Base-by-base conservation (phyloP, 2,329 filamentous ascomycete species). In the Pseudogymnoascus sp. region DNA sequence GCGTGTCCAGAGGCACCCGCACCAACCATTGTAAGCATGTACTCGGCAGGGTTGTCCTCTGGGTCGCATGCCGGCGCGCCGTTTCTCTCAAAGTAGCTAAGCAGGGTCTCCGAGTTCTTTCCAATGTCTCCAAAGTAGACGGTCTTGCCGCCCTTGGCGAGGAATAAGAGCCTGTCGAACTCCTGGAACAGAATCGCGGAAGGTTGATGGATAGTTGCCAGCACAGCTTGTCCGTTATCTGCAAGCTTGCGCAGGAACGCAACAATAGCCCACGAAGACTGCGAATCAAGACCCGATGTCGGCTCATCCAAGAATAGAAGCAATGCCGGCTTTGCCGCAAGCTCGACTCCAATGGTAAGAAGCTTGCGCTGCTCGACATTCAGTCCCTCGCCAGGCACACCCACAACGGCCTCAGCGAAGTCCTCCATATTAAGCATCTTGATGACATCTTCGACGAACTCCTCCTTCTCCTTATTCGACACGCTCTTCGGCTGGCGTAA, bases 161-260 rank as follows among this genome's bases (percentile, higher is more conserved):
- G 77, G 78, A 94, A 90, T 21, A 93, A 79, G 3, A 94, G 82
- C 61, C 88, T 83, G 69, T 94, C 89, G 71, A 94, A 97, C 64
- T 90, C 87, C 73, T 96, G 90, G 79, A 97, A 96, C 58, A 97
- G 81, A 82, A 96, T 92, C 27, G 92, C 92, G 21, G 89, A 94
- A 9, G 93, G 93, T 74, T 97, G 93, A 74, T 97, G 93, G 63
- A 97, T 97, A 0, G 93, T 97, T 76, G 92, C 96, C 12, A 97
- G 84, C 72, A 97, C 89, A 59, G 93, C 92, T 73, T 95, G 91
- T 12, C 93, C 92, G 66, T 86, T 89, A 74, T 93, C 89, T 68
- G 92, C 92, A 35, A 97, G 81, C 75, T 94, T 96, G 75, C 95
- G 87, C 42, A 97, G 82, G 33, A 97, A 84, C 72, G 92, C 87